Base-by-base conservation (phyloP, 495 filamentous ascomycete species). In the Hypoxylon fragiforme region DNA sequence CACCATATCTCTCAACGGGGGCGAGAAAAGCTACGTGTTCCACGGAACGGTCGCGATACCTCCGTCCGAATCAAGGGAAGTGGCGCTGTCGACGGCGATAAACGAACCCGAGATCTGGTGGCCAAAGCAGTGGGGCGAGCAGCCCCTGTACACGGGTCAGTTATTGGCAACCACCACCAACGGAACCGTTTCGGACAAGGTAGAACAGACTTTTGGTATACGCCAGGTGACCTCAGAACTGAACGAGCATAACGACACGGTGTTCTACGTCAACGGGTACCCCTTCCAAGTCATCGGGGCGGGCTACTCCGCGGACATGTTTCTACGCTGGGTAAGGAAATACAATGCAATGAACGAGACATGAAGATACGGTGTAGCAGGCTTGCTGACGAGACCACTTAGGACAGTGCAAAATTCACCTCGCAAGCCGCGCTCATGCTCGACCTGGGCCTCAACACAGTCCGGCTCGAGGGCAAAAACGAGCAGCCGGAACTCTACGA, bases 381-480 rank as follows among this genome's bases (percentile, higher is more conserved):
- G 9, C 4, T 4, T 28, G 9, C 24, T 28, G 9, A 28, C 9
- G 24, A 28, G 9, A 9, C 4, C 24, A 28, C 9, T 4, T 28
- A 28, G 24, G 73, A 79, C 37, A 37, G 62, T 11, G 21, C 61
- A 1, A 74, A 75, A 5, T 71, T 82, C 13, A 63, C 57, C 15
- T 55, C 63, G 0, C 77, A 83, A 38, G 76, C 79, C 26, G 60
- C 68, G 31, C 76, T 85, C 50, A 67, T 76, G 47, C 72, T 85
- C 0, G 76, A 83, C 52, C 72, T 87, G 48, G 83, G 83, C 14
- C 70, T 84, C 37, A 87, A 86, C 50, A 84, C 83, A 3, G 63
- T 86, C 9, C 75, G 83, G 8, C 71, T 87, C 1, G 84, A 87
- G 46, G 84, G 83, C 5, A 87, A 86, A 51, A 79, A 81, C 51